Conservation (phyloP, 2,329 filamentous ascomycete genomes). For the Huntiella bhutanensis region DNA sequence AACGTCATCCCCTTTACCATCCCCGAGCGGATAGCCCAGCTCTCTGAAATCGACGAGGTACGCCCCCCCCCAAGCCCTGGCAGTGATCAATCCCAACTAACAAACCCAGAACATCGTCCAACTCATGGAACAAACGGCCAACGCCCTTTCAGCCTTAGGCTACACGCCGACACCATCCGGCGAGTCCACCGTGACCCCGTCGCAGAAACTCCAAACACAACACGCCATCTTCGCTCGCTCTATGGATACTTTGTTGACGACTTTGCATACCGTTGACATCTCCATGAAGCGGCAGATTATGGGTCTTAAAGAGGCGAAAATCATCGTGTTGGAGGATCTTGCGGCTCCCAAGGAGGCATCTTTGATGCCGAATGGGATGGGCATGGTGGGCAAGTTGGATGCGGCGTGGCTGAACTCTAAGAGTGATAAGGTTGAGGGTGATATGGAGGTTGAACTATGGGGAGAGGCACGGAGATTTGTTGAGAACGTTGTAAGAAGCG, state of each 20-base stretch:
- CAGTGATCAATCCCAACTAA: conserved; percentile 7
- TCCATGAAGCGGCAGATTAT: conserved; percentile 50
- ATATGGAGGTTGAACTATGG: conserved; percentile 73
- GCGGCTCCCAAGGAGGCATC: conserved; percentile 16
- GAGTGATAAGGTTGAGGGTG: conserved; percentile 60
- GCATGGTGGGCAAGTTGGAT: conserved; percentile 46
- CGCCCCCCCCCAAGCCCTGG: neutral
- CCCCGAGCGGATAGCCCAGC: conserved; percentile 61
- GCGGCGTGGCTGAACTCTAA: conserved; percentile 80
- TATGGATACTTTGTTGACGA: conserved; percentile 49
- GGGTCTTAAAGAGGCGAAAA: conserved; percentile 63
- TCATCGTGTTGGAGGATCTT: conserved; percentile 33
- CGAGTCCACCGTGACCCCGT: neutral
- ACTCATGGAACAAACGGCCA: conserved; percentile 26
- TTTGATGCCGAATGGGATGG: conserved; percentile 35
- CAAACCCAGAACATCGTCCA: conserved; percentile 18
- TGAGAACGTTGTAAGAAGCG: conserved; percentile 16
- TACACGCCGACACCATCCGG: conserved; percentile 10
- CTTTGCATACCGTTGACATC: conserved; percentile 56
- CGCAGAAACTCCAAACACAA: conserved; percentile 23
- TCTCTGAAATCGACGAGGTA: conserved; percentile 60
- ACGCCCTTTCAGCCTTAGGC: conserved; percentile 27
- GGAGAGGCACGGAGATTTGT: conserved; percentile 22
- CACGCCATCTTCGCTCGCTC: conserved; percentile 38
- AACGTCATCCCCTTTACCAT: conserved; percentile 39